A percentile compares a stretch with the other conserved stretches of the same genome.
phyloP scores from a whole-genome alignment of 2,329 filamentous ascomycete species.

The Diaporthe amygdali region DNA sequence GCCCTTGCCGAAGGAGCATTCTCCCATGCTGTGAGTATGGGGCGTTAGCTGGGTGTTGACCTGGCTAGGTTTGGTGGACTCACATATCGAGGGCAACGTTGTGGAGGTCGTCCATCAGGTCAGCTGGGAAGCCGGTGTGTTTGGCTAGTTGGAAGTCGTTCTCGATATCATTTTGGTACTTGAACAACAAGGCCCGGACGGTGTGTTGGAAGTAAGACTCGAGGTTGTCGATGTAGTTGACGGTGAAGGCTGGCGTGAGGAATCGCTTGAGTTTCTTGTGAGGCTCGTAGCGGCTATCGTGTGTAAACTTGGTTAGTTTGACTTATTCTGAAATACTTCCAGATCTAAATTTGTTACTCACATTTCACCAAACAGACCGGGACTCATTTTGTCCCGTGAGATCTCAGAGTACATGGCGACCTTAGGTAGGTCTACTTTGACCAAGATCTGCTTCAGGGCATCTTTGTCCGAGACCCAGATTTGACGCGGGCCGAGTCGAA shows the following conservation, averaged over 20 bases:
- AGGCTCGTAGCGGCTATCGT: conserved; percentile 29
- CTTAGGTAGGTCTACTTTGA: conserved; percentile 61
- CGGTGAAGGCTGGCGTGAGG: conserved; percentile 33
- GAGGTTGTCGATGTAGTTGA: conserved; percentile 33
- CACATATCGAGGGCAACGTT: conserved; percentile 34
- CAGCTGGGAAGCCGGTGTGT: conserved; percentile 28
- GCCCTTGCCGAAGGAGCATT: conserved; percentile 33
- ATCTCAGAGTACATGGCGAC: not conserved
- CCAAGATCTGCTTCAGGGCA: conserved; percentile 46
- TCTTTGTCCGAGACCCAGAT: conserved; percentile 38
- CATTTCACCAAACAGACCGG: not conserved
- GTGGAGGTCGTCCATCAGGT: conserved; percentile 35
- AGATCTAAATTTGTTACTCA: not conserved
- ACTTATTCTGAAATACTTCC: not conserved
- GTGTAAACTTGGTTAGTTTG: not conserved
- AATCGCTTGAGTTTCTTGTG: conserved; percentile 33
- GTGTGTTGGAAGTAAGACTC: conserved; percentile 30
- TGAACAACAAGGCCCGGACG: conserved; percentile 25
- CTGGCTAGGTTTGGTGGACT: not conserved
- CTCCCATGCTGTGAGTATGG: conserved; percentile 28
- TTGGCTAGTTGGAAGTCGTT: conserved; percentile 7
- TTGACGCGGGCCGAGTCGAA: conserved; percentile 43
- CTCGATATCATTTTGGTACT: conserved; percentile 23
- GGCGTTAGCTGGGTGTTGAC: not conserved
- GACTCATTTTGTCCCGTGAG: not conserved